Base-by-base conservation (phyloP, 768 basidiomycete species). In the Boletus rubroflammeus region DNA sequence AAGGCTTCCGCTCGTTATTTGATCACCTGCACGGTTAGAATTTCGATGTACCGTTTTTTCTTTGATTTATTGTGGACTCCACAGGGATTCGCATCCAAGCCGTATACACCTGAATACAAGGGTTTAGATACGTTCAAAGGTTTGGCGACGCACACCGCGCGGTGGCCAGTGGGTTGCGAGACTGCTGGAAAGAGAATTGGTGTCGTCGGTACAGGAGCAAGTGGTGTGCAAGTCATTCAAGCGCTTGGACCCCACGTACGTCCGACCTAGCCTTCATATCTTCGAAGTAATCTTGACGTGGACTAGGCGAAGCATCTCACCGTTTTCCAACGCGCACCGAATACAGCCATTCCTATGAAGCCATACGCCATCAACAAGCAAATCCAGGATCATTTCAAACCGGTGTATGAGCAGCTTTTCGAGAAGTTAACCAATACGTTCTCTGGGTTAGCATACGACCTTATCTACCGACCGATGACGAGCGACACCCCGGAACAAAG, bases 251-350 rank as follows among this genome's bases (percentile, higher is more conserved):
- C 45, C 23, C 40, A 57, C 2, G 57, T 57, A 47, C 44, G 34
- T 54, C 41, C 36, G 19, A 14, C n/a, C 17, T 2, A 28, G 0
- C 11, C 14, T 48, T 48, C 13, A 26, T 17, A 13, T 8, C 8
- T n/a, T 11, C n/a, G 3, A 48, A 31, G 36, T 8, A 17, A 50
- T 1, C 17, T 25, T 36, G 13, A 9, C 17, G 10, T 38, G n/a
- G 6, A 38, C 15, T 55, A 55, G 53, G 55, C 36, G 0, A 39
- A 56, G 25, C 14, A 26, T 23, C 55, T 58, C 21, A 52, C 57
- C 6, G 46, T 58, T 17, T 58, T 58, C 38, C 57, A 58, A 40
- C 57, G 50, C 13, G 11, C 57, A 9, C 57, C 56, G 7, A 58
- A 51, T 11, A 42, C 38, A 4, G 55, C 55, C 3, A 3, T 58